Evolutionary conservation across 495 filamentous ascomycete genomes (phyloP), one percentile per base, ranked within the genome.

Genomic region (Penicillium longicatenatum): DNA sequence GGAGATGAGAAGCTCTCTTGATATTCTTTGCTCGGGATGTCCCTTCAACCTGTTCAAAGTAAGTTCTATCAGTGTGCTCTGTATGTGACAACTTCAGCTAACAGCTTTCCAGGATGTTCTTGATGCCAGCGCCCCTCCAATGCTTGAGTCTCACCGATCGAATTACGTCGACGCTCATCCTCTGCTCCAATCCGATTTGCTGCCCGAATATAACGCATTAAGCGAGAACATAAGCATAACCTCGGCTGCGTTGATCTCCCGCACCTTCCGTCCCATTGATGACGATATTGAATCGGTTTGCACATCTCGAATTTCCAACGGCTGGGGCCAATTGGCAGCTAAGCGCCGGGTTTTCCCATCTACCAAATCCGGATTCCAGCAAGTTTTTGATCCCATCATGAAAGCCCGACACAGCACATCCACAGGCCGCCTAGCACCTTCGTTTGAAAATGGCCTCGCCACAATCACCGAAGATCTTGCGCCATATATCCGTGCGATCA

Each of bases 401-500:
- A 73, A 58, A 39, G 69, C 65, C 16, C 68, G 59, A 48, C 73
- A 66, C 44, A 60, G 61, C 0, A 64, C 66, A 43, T 66, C 66
- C 14, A 70, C 60, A 30, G 70, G 65, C 49, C 78, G 67, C 33
- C 57, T 58, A 17, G 69, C 84, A 0, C 91, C 89, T 0, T 80
- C 86, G 0, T 90, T 96, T 57, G 90, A 95, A 55, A 82, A 89
- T 35, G 83, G 85, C 0, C 65, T 86, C 39, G 63, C 72, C 3
- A 74, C 84, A 9, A 81, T 97, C 33, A 76, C 77, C 5, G 79
- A 88, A 44, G 94, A 98, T 57, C 72, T 97, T 7, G 91, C 89
- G 0, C 93, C 93, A 0, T 97, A 89, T 61, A 81, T 96, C 20
- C 87, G 94, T 19, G 75, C 79, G 10, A 96, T 97, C 60, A 86